phyloP scores from a whole-genome alignment of 495 filamentous ascomycete genomes.

The Penicillium robsamsonii region DNA sequence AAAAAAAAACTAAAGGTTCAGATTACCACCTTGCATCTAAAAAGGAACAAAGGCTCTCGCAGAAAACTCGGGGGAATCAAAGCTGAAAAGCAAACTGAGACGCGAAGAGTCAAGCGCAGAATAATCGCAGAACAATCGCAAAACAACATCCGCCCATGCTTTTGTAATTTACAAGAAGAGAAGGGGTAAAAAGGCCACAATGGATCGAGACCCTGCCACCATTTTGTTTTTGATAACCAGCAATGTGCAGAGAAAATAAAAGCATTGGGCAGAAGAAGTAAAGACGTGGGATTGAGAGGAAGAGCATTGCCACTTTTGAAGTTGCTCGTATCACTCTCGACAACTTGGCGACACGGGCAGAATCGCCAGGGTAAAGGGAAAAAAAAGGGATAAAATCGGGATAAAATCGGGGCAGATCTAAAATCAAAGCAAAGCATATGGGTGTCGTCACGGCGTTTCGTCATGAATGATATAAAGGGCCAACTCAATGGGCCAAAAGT shows the following conservation, averaged over 20 bases:
- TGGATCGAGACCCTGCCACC: slow-evolving; percentile 15
- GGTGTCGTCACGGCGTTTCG: slow-evolving; percentile 38
- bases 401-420: slow-evolving; percentile 22
- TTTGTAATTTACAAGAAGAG: slow-evolving; percentile 45
- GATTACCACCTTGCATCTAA: slow-evolving; percentile 30
- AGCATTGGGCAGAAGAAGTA: slow-evolving; percentile 4
- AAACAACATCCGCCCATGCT: slow-evolving; percentile 39
- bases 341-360: background rate
- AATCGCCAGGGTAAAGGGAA: slow-evolving; percentile 5
- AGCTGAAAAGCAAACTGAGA: slow-evolving; percentile 24
- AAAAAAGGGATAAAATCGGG: background rate
- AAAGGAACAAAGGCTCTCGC: slow-evolving; percentile 15
- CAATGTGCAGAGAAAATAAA: slow-evolving; percentile 15
- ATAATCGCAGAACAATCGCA: slow-evolving; percentile 19
- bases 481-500: slow-evolving; percentile 5
- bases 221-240: slow-evolving; percentile 18
- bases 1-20: slow-evolving; percentile 11
- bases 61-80: slow-evolving; percentile 22
- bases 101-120: slow-evolving; percentile 20
- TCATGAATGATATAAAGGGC: slow-evolving; percentile 27
- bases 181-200: slow-evolving; percentile 11
- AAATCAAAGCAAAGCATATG: slow-evolving; percentile 19
- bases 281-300: background rate
- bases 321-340: slow-evolving; percentile 3
- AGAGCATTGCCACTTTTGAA: background rate